A percentile compares a stretch with the other conserved stretches of the same genome.
phyloP scores from a whole-genome alignment of 2,329 filamentous ascomycete genomes.

The Penicillium sp. region DNA sequence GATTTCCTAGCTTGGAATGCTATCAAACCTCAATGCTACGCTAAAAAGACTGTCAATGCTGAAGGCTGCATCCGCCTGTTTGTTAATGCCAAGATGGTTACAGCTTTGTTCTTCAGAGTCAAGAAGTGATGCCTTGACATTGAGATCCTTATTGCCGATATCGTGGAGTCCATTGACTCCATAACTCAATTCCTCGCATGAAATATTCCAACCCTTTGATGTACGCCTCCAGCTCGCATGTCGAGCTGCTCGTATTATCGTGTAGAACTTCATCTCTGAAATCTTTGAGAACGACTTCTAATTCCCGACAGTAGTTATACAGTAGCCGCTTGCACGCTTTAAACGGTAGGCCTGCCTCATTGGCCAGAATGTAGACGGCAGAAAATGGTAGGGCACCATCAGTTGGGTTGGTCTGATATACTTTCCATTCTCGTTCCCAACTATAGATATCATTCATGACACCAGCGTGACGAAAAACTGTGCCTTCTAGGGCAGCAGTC shows the following conservation, averaged over 20 bases:
- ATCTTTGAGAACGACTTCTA: conserved; percentile 15
- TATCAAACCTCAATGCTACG: too few species aligned
- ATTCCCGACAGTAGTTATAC: conserved; percentile 20
- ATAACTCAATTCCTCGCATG: conserved; percentile 21
- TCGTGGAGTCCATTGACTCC: conserved; percentile 22
- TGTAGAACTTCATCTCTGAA: conserved; percentile 1
- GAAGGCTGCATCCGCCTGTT: too few species aligned
- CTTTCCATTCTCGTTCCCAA: conserved; percentile 22
- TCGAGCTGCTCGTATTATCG: not conserved
- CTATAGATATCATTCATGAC: conserved; percentile 23
- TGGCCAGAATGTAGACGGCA: conserved; percentile 16
- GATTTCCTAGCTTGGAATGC: too few species aligned
- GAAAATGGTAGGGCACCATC: conserved; percentile 20
- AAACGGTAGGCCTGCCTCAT: conserved; percentile 17
- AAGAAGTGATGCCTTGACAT: too few species aligned
- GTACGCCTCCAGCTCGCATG: conserved; percentile 16
- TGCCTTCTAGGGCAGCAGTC: conserved; percentile 11
- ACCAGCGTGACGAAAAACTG: conserved; percentile 18
- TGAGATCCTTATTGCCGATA: conserved; percentile 16
- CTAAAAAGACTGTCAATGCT: too few species aligned
- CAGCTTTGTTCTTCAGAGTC: too few species aligned
- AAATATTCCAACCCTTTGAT: conserved; percentile 18
- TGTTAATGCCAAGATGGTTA: too few species aligned
- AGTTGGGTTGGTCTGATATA: conserved; percentile 9
- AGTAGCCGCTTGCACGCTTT: conserved; percentile 18